Conservation (phyloP, 2,329 filamentous ascomycete species). For the Immersiporthe knoxdaviesiana region DNA sequence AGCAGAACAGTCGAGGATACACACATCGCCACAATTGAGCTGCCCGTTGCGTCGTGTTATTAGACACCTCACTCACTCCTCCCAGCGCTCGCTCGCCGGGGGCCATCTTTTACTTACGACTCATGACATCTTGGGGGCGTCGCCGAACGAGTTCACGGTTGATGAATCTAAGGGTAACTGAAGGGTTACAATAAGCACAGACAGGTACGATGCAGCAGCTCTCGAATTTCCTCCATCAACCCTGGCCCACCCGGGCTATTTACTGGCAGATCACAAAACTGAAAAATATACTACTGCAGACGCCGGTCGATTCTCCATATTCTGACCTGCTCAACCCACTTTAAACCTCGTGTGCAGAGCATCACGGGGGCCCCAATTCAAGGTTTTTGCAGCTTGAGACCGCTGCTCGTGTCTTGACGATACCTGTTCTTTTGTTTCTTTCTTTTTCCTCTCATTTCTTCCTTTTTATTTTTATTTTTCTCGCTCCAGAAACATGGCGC, state of each 20-base stretch:
- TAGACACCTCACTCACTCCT: constrained; percentile 14
- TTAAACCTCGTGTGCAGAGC: background rate
- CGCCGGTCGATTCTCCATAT: background rate
- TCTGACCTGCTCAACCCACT: background rate
- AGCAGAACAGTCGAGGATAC: background rate
- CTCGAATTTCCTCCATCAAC: background rate
- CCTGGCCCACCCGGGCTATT: background rate
- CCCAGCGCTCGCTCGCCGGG: constrained; percentile 2
- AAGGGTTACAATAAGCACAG: constrained; percentile 5
- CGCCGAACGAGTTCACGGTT: background rate
- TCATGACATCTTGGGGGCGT: constrained; percentile 6
- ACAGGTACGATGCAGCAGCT: background rate
- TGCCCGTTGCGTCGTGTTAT: constrained; percentile 17
- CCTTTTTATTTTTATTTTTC: no score
- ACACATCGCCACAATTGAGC: background rate
- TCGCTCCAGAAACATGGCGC: constrained; percentile 37
- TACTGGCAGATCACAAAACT: background rate
- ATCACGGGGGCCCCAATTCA: background rate
- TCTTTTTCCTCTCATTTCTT: background rate
- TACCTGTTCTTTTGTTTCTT: constrained; percentile 5
- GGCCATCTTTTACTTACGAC: constrained; percentile 12
- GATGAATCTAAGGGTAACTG: background rate
- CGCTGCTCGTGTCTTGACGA: constrained; percentile 4
- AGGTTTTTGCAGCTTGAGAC: background rate
- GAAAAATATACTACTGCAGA: background rate